A percentile compares a stretch with the other conserved stretches of the same genome.
These are phyloP conservation scores for Athelia psychrophila DNA, from an alignment of 1,284 basidiomycete species.

Conservation along the genomic window DNA sequence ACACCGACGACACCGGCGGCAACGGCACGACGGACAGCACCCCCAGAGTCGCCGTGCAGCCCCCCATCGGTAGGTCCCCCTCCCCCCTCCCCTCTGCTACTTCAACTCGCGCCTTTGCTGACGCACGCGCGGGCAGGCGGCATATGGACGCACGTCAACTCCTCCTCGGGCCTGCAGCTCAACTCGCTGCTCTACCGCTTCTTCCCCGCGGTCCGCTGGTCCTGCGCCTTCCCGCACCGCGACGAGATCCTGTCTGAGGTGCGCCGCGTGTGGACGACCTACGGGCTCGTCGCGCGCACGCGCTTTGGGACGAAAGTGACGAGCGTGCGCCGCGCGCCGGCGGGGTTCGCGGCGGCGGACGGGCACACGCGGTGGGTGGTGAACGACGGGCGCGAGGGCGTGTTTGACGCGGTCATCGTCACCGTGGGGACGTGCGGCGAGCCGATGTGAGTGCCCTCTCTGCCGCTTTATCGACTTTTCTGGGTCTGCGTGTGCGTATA, in stretches of 20 bases:
- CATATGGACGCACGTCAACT: constrained; percentile 63
- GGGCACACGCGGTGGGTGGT: constrained; percentile 50
- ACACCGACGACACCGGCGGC: too few species aligned
- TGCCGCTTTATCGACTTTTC: too few species aligned
- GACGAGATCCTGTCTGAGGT: constrained; percentile 62
- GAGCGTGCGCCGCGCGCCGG: constrained; percentile 27
- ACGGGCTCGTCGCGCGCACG: constrained; percentile 48
- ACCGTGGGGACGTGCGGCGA: constrained; percentile 58
- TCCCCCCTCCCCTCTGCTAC: too few species aligned
- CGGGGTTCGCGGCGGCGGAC: background rate
- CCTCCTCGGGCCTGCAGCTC: constrained; percentile 58
- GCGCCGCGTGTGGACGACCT: constrained; percentile 49
- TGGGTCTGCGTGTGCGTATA: too few species aligned
- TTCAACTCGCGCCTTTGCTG: too few species aligned
- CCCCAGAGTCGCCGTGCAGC: too few species aligned
- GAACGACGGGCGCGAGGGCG: constrained; percentile 42
- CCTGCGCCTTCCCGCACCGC: constrained; percentile 44
- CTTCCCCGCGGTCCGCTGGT: constrained; percentile 47
- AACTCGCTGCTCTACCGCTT: constrained; percentile 58
- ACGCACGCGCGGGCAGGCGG: too few species aligned
- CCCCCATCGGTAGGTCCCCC: too few species aligned
- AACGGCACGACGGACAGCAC: too few species aligned
- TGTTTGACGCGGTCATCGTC: constrained; percentile 59
- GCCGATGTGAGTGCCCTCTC: constrained; percentile 38
- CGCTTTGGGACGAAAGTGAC: constrained; percentile 35